A percentile compares a stretch with the other conserved stretches of the same genome.
phyloP scores from a whole-genome alignment of 2,329 filamentous ascomycete species.

The Colletotrichum coccodes region DNA sequence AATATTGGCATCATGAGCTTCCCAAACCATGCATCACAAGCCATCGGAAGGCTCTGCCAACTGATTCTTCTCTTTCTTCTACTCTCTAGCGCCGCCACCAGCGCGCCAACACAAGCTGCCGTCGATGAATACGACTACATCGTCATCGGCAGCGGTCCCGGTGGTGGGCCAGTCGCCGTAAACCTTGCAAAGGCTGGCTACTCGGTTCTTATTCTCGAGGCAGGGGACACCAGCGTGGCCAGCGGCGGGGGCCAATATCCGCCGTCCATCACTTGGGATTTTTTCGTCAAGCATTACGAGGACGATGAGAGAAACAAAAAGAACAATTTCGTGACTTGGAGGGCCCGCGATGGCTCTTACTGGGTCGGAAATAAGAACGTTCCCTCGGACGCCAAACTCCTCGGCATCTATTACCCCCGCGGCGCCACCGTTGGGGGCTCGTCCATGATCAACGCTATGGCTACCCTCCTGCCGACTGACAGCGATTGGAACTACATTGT shows the following conservation, averaged over 20 bases:
- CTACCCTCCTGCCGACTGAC: slow-evolving; percentile 11
- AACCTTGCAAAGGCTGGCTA: slow-evolving; percentile 64
- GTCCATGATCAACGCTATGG: slow-evolving; percentile 25
- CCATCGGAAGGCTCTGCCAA: neutral
- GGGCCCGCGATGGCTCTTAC: neutral
- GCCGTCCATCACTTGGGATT: slow-evolving; percentile 64
- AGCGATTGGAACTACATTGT: slow-evolving; percentile 15
- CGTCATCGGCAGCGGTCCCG: slow-evolving; percentile 65
- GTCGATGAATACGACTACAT: slow-evolving; percentile 61
- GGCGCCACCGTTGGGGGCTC: slow-evolving; percentile 26
- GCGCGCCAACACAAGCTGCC: neutral
- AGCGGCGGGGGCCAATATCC: slow-evolving; percentile 32
- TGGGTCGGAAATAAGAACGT: slow-evolving; percentile 8
- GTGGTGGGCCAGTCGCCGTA: slow-evolving; percentile 63
- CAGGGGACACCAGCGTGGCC: slow-evolving; percentile 51
- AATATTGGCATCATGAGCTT: neutral
- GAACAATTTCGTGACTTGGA: slow-evolving; percentile 51
- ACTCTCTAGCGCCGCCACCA: neutral
- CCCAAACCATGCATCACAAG: neutral
- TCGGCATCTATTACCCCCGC: slow-evolving; percentile 24
- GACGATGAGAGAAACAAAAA: slow-evolving; percentile 58
- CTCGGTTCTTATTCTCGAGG: slow-evolving; percentile 66
- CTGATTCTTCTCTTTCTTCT: neutral
- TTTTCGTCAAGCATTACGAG: slow-evolving; percentile 69
- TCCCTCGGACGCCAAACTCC: neutral